phyloP scores from a whole-genome alignment of 1,284 basidiomycete species.

The Flammula alnicola region DNA sequence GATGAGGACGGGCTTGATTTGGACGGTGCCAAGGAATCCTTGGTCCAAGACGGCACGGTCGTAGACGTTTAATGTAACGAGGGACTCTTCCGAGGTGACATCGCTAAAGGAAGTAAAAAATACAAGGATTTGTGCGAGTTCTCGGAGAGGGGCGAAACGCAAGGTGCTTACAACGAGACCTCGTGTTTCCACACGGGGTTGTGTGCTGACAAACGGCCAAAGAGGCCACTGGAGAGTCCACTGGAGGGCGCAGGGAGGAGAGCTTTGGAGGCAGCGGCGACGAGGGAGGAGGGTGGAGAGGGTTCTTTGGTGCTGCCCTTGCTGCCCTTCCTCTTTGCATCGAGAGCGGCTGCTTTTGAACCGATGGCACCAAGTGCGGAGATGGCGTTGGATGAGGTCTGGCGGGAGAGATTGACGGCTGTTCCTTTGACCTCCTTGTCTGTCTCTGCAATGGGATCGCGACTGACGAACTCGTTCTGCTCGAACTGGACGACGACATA shows the following conservation, averaged over 20 bases:
- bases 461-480: constrained; percentile 97
- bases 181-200: constrained; percentile 99
- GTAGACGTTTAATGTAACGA: constrained; percentile 90
- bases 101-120: constrained; percentile 62
- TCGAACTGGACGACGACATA: constrained; percentile 99
- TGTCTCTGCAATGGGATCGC: constrained; percentile 87
- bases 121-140: constrained; percentile 12
- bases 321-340: constrained; percentile 38
- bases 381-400: constrained; percentile 64
- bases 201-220: constrained; percentile 70
- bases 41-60: constrained; percentile 86
- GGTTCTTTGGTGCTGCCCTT: constrained; percentile 30
- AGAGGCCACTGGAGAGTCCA: constrained; percentile 52
- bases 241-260: constrained; percentile 29
- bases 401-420: constrained; percentile 63
- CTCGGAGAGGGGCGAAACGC: background rate
- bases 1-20: constrained; percentile 88
- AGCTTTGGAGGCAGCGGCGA: constrained; percentile 32
- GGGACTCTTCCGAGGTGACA: constrained; percentile 90
- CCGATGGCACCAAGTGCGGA: constrained; percentile 73
- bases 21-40: constrained; percentile 89
- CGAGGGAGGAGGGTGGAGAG: constrained; percentile 30
- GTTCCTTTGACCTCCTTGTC: constrained; percentile 87
- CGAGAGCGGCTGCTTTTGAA: constrained; percentile 51
- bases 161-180: constrained; percentile 84